Evolutionary conservation across 129 eudicot genomes (phyloP).

Genomic region (Flaveria bidentis): DNA sequence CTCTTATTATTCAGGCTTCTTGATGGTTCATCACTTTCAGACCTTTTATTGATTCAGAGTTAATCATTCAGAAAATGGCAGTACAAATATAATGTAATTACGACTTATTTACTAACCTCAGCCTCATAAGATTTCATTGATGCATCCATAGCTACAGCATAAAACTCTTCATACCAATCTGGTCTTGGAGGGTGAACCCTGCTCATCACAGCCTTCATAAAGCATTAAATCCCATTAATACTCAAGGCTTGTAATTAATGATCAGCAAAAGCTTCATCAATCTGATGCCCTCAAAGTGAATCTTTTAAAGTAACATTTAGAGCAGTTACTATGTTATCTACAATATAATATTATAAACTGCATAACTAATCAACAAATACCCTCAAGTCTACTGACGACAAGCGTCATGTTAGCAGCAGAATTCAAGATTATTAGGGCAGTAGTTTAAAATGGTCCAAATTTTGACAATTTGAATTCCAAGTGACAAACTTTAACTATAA

Average conservation of each 20-base stretch:
- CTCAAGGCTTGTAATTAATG: not conserved
- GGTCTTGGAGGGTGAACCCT: slow-evolving; percentile 85
- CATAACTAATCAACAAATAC: slow-evolving; percentile 9
- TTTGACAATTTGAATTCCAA: too few species aligned
- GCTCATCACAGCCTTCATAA: slow-evolving; percentile 60
- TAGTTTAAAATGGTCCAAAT: too few species aligned
- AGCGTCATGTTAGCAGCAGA: too few species aligned
- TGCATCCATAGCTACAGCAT: slow-evolving; percentile 64
- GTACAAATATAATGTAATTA: not conserved
- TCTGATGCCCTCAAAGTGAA: too few species aligned
- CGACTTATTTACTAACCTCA: slow-evolving; percentile 52
- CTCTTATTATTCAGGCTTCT: too few species aligned
- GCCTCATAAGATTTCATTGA: slow-evolving; percentile 72
- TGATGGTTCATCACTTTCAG: too few species aligned
- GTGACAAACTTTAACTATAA: too few species aligned
- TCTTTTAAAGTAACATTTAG: not conserved
- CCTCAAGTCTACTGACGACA: not conserved
- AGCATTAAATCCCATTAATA: slow-evolving; percentile 10
- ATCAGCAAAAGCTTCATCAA: not conserved
- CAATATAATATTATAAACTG: not conserved
- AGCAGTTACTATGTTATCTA: not conserved
- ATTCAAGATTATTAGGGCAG: too few species aligned
- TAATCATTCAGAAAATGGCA: too few species aligned
- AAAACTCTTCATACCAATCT: slow-evolving; percentile 95
- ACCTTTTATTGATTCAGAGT: too few species aligned